These are phyloP conservation scores for Amanita fuliginea DNA, from an alignment of 768 basidiomycete genomes.

Conservation along the genomic window DNA sequence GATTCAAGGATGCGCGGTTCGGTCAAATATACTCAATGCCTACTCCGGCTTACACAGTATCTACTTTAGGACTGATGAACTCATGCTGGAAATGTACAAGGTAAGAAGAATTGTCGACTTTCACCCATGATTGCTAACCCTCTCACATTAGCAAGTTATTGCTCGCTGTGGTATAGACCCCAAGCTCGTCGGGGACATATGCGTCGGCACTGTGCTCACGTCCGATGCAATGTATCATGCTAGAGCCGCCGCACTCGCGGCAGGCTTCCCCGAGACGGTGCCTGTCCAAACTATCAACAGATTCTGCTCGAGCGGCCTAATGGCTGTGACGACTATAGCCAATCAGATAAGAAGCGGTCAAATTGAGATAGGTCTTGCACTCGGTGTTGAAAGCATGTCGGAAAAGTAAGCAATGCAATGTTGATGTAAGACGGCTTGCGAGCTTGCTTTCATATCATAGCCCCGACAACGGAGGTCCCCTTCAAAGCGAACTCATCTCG, in stretches of 20 bases:
- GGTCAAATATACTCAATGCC: conserved; percentile 10
- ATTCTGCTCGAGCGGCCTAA: conserved; percentile 80
- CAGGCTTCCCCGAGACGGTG: conserved; percentile 70
- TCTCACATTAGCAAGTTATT: conserved; percentile 40
- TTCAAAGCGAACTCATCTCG: conserved; percentile 52
- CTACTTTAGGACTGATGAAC: conserved; percentile 54
- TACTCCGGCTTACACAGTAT: conserved; percentile 9
- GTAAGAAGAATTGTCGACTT: conserved; percentile 18
- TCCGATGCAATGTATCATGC: conserved; percentile 59
- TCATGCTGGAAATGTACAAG: conserved; percentile 76
- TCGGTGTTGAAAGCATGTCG: conserved; percentile 87
- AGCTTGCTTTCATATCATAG: conserved; percentile 22
- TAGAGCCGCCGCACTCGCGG: conserved; percentile 64
- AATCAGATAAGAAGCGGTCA: conserved; percentile 72
- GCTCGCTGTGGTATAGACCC: conserved; percentile 51
- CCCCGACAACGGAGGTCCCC: conserved; percentile 51
- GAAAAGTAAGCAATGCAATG: conserved; percentile 35
- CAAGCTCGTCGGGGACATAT: conserved; percentile 60
- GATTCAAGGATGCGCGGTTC: conserved; percentile 58
- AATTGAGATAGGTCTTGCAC: conserved; percentile 68
- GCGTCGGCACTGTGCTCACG: conserved; percentile 68
- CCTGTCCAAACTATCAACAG: conserved; percentile 69
- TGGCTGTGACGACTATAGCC: conserved; percentile 68
- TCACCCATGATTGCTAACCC: not conserved
- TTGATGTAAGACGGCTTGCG: not conserved